Conservation (phyloP, 2,329 filamentous ascomycete species). For the Endothia cerciana region DNA sequence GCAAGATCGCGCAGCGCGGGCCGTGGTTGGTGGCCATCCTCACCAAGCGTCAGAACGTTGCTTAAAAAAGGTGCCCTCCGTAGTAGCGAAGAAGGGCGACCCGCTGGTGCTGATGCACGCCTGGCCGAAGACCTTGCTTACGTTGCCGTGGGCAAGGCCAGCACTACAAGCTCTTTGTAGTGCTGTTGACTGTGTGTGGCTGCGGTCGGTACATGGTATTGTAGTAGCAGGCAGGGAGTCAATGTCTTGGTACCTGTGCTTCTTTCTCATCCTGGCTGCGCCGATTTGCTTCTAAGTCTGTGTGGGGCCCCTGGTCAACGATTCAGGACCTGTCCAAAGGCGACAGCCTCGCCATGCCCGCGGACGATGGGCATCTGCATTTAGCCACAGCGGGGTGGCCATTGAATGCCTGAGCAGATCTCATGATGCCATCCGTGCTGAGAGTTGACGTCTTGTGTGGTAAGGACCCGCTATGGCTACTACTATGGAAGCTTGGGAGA, state of each 20-base stretch:
- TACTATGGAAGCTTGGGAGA: no score
- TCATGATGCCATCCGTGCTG: neutral
- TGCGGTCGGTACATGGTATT: neutral
- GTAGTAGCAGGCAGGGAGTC: neutral
- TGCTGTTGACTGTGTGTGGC: neutral
- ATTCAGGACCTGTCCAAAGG: neutral
- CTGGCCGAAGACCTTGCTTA: neutral
- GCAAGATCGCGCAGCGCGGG: constrained; percentile 25
- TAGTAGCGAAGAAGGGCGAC: neutral
- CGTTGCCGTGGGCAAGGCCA: neutral
- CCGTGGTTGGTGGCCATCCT: constrained; percentile 20
- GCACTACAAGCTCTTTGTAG: neutral
- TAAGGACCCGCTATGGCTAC: neutral
- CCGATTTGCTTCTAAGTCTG: constrained; percentile 16
- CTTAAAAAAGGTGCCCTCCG: constrained; percentile 21
- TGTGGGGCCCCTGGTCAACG: constrained; percentile 14
- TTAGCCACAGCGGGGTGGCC: neutral
- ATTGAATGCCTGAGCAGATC: neutral
- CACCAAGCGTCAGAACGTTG: constrained; percentile 21
- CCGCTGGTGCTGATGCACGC: constrained; percentile 9
- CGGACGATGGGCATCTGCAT: neutral
- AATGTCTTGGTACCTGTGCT: constrained; percentile 11
- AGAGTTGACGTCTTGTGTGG: no score
- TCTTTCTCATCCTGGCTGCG: neutral
- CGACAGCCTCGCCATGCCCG: neutral